Conservation (phyloP, 2,329 filamentous ascomycete genomes). For the Cladobotryum mycophilum region DNA sequence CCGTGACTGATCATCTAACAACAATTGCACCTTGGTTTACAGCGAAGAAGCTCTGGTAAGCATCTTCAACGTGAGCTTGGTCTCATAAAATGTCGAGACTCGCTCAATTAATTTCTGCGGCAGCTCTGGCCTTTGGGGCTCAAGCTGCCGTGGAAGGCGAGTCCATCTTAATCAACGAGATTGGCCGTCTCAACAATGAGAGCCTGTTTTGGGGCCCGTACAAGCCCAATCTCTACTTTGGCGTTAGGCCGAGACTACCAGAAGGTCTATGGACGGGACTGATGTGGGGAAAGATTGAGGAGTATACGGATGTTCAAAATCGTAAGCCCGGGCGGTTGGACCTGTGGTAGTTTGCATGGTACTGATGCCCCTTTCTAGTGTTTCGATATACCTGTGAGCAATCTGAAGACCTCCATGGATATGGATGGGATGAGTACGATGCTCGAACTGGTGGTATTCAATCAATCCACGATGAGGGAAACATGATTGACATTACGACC, state of each 20-base stretch:
- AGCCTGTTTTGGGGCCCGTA: conserved; percentile 95
- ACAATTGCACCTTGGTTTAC: neutral
- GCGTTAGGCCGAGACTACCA: conserved; percentile 73
- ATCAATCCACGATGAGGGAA: conserved; percentile 83
- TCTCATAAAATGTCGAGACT: conserved; percentile 25
- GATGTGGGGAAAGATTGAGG: conserved; percentile 83
- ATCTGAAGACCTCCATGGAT: conserved; percentile 85
- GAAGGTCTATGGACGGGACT: conserved; percentile 76
- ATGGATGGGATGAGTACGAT: conserved; percentile 98
- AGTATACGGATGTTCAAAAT: conserved; percentile 66
- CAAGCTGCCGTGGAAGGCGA: conserved; percentile 23
- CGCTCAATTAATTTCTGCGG: conserved; percentile 25
- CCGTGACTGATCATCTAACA: neutral
- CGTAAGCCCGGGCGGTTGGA: conserved; percentile 42
- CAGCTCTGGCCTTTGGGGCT: conserved; percentile 21
- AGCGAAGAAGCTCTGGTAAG: neutral
- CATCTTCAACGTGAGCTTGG: conserved; percentile 5
- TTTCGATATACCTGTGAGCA: conserved; percentile 96
- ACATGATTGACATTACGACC: conserved; percentile 84
- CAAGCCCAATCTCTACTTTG: conserved; percentile 90
- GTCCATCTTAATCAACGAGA: conserved; percentile 41
- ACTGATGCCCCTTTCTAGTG: conserved; percentile 40
- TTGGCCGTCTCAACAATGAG: conserved; percentile 61
- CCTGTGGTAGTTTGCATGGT: neutral
- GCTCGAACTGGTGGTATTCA: conserved; percentile 80